phyloP scores from a whole-genome alignment of 2,329 filamentous ascomycete genomes.

The Trichoderma breve region DNA sequence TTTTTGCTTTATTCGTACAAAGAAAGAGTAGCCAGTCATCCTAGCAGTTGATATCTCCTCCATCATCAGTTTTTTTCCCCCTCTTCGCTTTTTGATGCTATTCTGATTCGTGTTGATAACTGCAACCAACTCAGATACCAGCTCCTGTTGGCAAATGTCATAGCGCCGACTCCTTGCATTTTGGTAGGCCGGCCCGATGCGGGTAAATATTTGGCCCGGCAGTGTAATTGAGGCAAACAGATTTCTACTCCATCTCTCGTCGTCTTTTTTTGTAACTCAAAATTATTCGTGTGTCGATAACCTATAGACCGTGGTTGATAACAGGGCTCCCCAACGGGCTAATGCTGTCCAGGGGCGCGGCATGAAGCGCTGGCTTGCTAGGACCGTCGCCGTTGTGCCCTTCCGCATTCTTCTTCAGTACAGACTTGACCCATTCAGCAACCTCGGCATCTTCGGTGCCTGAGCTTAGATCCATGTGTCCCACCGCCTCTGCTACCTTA shows the following conservation, averaged over 20 bases:
- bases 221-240: background rate
- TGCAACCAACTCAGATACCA: conserved; percentile 16
- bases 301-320: background rate
- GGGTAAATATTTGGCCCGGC: background rate
- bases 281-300: background rate
- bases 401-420: conserved; percentile 57
- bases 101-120: background rate
- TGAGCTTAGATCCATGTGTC: conserved; percentile 42
- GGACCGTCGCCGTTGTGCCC: conserved; percentile 49
- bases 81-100: background rate
- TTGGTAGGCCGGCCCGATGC: background rate
- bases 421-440: conserved; percentile 75
- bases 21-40: background rate
- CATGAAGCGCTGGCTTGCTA: conserved; percentile 79
- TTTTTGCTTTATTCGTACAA: background rate
- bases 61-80: background rate
- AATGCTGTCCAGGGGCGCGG: conserved; percentile 77
- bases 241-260: background rate
- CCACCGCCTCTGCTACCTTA: conserved; percentile 43
- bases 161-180: background rate
- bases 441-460: conserved; percentile 71
- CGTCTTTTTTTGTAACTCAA: conserved; percentile 19
- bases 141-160: conserved; percentile 14
- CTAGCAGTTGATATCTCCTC: background rate
- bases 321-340: conserved; percentile 49